Percentiles rank a stretch among this genome's conserved stretches.
Conservation (phyloP, 371 early-diverging fungal genomes). For the Neoconidiobolus thromboides region DNA sequence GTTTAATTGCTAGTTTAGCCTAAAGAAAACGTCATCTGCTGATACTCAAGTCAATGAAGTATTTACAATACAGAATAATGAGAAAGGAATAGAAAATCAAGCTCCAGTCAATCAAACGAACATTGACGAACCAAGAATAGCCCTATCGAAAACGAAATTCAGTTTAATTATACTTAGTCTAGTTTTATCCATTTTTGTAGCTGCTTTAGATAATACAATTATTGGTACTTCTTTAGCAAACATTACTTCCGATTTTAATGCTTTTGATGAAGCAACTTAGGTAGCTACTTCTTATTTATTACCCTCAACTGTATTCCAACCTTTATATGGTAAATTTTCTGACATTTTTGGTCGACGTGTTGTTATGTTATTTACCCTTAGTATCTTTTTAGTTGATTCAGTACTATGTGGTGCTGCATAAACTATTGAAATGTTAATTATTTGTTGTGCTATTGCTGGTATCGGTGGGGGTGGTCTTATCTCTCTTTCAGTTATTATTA, state of each 20-base stretch:
- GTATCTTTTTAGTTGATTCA: slow-evolving; percentile 32
- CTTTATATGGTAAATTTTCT: slow-evolving; percentile 29
- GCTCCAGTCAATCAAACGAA: too few species aligned
- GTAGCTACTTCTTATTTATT: slow-evolving; percentile 54
- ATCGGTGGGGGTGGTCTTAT: slow-evolving; percentile 64
- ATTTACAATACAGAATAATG: too few species aligned
- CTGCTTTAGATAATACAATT: slow-evolving; percentile 48
- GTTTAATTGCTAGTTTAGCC: too few species aligned
- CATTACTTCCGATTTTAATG: slow-evolving; percentile 54
- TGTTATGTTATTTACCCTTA: slow-evolving; percentile 28
- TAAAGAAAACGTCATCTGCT: too few species aligned
- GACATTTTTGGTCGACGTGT: slow-evolving; percentile 49
- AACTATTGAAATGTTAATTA: slow-evolving; percentile 34
- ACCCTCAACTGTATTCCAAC: slow-evolving; percentile 53
- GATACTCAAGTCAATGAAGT: too few species aligned
- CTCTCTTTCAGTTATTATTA: slow-evolving; percentile 42
- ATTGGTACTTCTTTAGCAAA: slow-evolving; percentile 59
- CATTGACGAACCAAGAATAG: too few species aligned
- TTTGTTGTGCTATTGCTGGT: slow-evolving; percentile 52
- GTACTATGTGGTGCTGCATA: slow-evolving; percentile 31
- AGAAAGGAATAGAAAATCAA: too few species aligned
- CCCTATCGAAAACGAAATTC: background rate
- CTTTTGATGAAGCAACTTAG: slow-evolving; percentile 42
- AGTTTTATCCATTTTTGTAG: slow-evolving; percentile 28
- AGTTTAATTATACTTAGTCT: slow-evolving; percentile 9